phyloP scores from a whole-genome alignment of 257 asterid species.

The Paulownia fortunei region DNA sequence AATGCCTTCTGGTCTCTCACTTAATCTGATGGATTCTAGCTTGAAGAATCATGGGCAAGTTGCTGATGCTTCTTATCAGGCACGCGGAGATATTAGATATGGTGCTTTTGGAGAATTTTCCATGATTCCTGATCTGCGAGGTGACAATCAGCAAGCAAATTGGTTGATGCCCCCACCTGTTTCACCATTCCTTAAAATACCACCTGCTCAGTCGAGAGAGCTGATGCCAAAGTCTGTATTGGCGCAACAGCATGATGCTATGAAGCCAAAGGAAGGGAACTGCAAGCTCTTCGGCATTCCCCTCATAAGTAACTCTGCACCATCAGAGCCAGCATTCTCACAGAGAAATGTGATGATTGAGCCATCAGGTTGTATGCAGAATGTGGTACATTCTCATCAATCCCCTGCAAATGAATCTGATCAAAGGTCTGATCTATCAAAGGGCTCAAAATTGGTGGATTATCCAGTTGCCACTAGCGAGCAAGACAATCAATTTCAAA shows the following conservation, averaged over 20 bases:
- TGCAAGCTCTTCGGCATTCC: slow-evolving; percentile 91
- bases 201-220: slow-evolving; percentile 64
- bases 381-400: slow-evolving; percentile 44
- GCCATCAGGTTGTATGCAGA: slow-evolving; percentile 36
- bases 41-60: slow-evolving; percentile 52
- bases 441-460: slow-evolving; percentile 62
- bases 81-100: slow-evolving; percentile 60
- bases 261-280: slow-evolving; percentile 66
- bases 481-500: slow-evolving; percentile 61
- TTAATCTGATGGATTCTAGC: slow-evolving; percentile 69
- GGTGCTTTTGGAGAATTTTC: slow-evolving; percentile 57
- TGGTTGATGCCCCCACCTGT: slow-evolving; percentile 84
- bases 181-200: slow-evolving; percentile 63
- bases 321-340: slow-evolving; percentile 46
- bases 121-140: slow-evolving; percentile 47
- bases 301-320: slow-evolving; percentile 52
- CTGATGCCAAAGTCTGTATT: slow-evolving; percentile 48
- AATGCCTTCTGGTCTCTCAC: slow-evolving; percentile 66
- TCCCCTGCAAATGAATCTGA: slow-evolving; percentile 57
- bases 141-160: slow-evolving; percentile 59
- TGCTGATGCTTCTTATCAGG: slow-evolving; percentile 49
- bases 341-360: slow-evolving; percentile 40
- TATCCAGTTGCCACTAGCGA: slow-evolving; percentile 50
- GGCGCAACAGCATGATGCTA: slow-evolving; percentile 47
- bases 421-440: slow-evolving; percentile 49